Base-by-base conservation (phyloP, 805 yeast genomes). In the Wickerhamiella spandovensis region DNA sequence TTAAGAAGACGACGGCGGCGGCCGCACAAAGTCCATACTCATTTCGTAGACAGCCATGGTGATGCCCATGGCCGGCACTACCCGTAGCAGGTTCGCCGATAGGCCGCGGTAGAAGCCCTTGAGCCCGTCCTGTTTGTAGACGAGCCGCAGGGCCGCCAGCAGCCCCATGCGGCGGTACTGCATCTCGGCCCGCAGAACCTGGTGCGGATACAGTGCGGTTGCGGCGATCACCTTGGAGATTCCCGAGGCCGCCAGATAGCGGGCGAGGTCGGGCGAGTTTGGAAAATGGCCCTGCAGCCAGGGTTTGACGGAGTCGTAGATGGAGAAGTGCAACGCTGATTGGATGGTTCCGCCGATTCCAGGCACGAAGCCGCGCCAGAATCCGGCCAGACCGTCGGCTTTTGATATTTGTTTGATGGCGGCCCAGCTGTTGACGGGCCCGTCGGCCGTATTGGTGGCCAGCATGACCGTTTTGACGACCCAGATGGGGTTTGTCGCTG, bases 401-500 rank as follows among this genome's bases (percentile, higher is more conserved):
- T 56, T 57, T 13, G 70, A 54, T 13, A 86, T 74, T 22, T 71
- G 62, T 5, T 51, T 50, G 0, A 79, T 58, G 1, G 95, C 94
- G 52, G 78, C 77, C 18, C 59, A 10, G 6, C 81, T 65, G 0
- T 86, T 77, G 9, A 64, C n/a, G 20, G 39, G 64, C 0, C 51
- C 55, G 53, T 61, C 44, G 51, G 54, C 15, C 43, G 51, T 15
- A 59, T 53, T 13, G 64, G 60, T 1, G 77, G 88, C 79, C 59
- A 89, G 72, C 56, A 90, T 82, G 54, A 97, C 72, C 0, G 98
- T 92, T 65, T 92, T 92, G 18, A 92, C 64, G 1, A 92, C 95
- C 98, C 98, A 90, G 10, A 90, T 75, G 0, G 98, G 98, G 61
- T 88, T 92, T 0, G 98, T 89, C 15, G 84, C 42, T 0, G 86